A percentile compares a stretch with the other conserved stretches of the same genome.
These are phyloP conservation scores for Apophysomyces ossiformis DNA, from an alignment of 371 early-diverging fungal species.

Conservation along the genomic window DNA sequence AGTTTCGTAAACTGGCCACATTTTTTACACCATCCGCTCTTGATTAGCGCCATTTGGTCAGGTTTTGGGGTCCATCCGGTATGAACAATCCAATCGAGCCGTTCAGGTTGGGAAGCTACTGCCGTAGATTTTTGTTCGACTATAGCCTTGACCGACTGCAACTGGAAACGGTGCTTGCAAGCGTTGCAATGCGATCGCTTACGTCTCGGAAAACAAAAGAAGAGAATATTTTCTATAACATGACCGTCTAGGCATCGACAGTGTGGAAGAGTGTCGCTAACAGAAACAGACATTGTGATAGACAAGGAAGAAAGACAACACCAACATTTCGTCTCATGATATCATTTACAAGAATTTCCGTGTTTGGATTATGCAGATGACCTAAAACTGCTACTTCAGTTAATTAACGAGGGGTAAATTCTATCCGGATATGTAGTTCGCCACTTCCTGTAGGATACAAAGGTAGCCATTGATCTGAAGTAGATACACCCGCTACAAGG, in stretches of 20 bases:
- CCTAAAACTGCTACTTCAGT: background rate
- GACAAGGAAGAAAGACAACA: background rate
- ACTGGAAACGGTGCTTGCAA: background rate
- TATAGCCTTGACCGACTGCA: background rate
- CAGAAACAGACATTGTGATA: background rate
- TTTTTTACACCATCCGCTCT: conserved; percentile 18
- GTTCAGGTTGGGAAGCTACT: background rate
- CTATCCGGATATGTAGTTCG: conserved; percentile 40
- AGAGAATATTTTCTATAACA: background rate
- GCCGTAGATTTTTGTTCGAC: background rate
- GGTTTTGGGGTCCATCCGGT: conserved; percentile 25
- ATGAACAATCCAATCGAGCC: conserved; percentile 12
- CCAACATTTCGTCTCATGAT: background rate
- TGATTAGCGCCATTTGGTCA: conserved; percentile 16
- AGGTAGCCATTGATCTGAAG: conserved; percentile 39
- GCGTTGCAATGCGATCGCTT: background rate
- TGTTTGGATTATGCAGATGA: background rate
- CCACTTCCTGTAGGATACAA: conserved; percentile 44
- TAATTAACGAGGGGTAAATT: conserved; percentile 20
- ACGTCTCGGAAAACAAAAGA: background rate
- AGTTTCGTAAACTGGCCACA: conserved; percentile 17
- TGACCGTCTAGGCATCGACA: background rate
- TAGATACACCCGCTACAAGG: conserved; percentile 22
- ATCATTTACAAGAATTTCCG: background rate
- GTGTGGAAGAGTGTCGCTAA: background rate